A percentile compares a stretch with the other conserved stretches of the same genome.
Conservation (phyloP, 192 early-diverging fungal species). For the Mortierella alpina region DNA sequence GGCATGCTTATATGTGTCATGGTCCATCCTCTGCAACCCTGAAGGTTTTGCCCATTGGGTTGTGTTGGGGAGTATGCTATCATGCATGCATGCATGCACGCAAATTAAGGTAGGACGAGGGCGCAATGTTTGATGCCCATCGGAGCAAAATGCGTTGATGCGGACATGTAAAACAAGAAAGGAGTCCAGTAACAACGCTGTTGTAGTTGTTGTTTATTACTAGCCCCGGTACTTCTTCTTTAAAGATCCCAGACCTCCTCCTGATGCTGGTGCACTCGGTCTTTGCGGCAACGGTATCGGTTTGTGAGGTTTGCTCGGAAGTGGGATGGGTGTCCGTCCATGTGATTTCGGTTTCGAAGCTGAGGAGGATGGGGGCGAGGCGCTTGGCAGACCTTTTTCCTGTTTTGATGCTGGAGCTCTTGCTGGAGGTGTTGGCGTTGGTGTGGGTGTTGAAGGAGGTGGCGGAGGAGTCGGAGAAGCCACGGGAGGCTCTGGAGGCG, state of each 20-base stretch:
- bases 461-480: background rate
- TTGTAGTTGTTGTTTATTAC: background rate
- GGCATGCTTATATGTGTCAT: too few species aligned
- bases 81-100: too few species aligned
- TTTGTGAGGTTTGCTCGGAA: constrained; percentile 22
- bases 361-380: background rate
- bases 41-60: too few species aligned
- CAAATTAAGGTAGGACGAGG: too few species aligned
- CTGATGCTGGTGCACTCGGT: constrained; percentile 7
- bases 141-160: too few species aligned
- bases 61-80: too few species aligned
- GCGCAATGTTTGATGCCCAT: too few species aligned
- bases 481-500: constrained; percentile 6
- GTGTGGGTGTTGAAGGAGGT: background rate
- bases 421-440: background rate
- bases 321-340: constrained; percentile 28
- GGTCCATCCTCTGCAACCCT: too few species aligned
- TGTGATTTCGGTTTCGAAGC: constrained; percentile 13
- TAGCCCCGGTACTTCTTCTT: constrained; percentile 36
- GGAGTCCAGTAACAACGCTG: background rate
- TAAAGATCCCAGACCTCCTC: constrained; percentile 1
- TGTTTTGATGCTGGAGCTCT: background rate
- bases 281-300: constrained; percentile 34
- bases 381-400: background rate
- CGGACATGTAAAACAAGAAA: too few species aligned